A percentile compares a stretch with the other conserved stretches of the same genome.
Evolutionary conservation across 2,329 filamentous ascomycete species (phyloP).

Genomic region (Fusarium sp.): DNA sequence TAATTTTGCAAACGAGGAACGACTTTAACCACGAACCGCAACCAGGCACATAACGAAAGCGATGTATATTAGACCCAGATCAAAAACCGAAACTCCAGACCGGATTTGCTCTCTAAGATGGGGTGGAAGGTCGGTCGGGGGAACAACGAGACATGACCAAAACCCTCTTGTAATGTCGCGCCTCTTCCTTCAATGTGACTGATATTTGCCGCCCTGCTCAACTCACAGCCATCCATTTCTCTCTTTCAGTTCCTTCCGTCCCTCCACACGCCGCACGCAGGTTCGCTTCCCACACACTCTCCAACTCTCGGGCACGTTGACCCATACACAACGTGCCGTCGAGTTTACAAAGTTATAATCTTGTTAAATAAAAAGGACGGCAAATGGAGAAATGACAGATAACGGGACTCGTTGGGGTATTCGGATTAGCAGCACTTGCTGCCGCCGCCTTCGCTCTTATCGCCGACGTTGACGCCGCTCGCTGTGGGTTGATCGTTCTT

Average conservation of each 20-base stretch:
- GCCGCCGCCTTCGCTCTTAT: slow-evolving; percentile 69
- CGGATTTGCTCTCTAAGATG: slow-evolving; percentile 60
- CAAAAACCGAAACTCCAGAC: slow-evolving; percentile 64
- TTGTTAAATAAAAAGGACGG: slow-evolving; percentile 46
- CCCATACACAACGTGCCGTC: slow-evolving; percentile 31
- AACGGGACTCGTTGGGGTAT: slow-evolving; percentile 32
- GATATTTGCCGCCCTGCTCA: slow-evolving; percentile 42
- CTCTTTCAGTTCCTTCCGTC: slow-evolving; percentile 34
- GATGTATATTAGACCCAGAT: slow-evolving; percentile 62
- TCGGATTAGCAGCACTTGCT: slow-evolving; percentile 82
- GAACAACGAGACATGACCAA: slow-evolving; percentile 48
- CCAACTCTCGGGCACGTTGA: slow-evolving; percentile 37
- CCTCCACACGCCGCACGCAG: slow-evolving; percentile 3
- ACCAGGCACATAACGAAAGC: slow-evolving; percentile 46
- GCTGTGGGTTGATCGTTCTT: slow-evolving; percentile 77
- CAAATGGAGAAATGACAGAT: slow-evolving; percentile 45
- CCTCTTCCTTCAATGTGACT: slow-evolving; percentile 42
- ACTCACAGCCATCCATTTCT: slow-evolving; percentile 34
- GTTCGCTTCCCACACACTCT: slow-evolving; percentile 35
- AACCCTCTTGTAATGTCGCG: slow-evolving; percentile 43
- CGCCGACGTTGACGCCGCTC: slow-evolving; percentile 78
- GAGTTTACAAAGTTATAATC: slow-evolving; percentile 47
- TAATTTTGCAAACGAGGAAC: slow-evolving; percentile 21
- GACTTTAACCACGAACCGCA: slow-evolving; percentile 28
- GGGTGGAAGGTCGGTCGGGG: slow-evolving; percentile 47